Percentiles rank a stretch among this genome's conserved stretches.
These are phyloP conservation scores for peach (Prunus persica) DNA, from an alignment of 306 rosid species.

Conservation along the genomic window Prunus_persica_NCBIv2 NC_034011.1:178001-178500, in stretches of 20 bases:
- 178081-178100: background rate
- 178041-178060: background rate
- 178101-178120: background rate
- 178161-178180: constrained; percentile 6
- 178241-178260: background rate
- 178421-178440: constrained; percentile 5
- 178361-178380: constrained; percentile 40
- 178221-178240: background rate
- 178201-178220: constrained; percentile 1
- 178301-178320: constrained; percentile 51
- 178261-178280: constrained; percentile 21
- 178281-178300: constrained; percentile 51
- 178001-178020: background rate
- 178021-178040: background rate
- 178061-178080: background rate
- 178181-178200: background rate
- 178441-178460: background rate
- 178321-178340: constrained; percentile 43
- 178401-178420: constrained; percentile 91
- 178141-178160: constrained; percentile 10
- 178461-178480: background rate
- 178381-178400: constrained; percentile 59
- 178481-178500: background rate
- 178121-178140: background rate
- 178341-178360: constrained; percentile 37